Conservation (phyloP, 805 yeast species). For the Nakazawaea sp. region DNA sequence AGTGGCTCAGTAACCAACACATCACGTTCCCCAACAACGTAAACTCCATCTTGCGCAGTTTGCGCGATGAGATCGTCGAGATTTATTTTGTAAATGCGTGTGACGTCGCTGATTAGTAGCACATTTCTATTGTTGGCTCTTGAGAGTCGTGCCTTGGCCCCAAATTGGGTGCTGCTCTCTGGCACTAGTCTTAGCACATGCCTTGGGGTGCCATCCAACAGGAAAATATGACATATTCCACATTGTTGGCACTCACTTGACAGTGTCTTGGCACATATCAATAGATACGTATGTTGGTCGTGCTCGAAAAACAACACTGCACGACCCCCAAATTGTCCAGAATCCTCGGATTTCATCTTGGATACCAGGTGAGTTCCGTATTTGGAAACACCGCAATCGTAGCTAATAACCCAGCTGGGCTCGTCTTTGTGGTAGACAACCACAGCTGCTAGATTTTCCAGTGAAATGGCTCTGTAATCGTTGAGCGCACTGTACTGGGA, state of each 20-base stretch:
- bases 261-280: too few relatives aligned
- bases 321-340: slow-evolving; percentile 20
- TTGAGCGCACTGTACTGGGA: slow-evolving; percentile 22
- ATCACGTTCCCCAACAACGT: not conserved
- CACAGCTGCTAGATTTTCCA: slow-evolving; percentile 31
- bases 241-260: too few relatives aligned
- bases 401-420: slow-evolving; percentile 2
- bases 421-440: slow-evolving; percentile 24
- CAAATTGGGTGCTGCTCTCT: too few relatives aligned
- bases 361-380: not conserved
- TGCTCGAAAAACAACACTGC: not conserved
- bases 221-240: too few relatives aligned
- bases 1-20: not conserved
- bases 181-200: too few relatives aligned
- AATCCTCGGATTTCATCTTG: slow-evolving; percentile 14
- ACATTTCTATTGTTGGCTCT: too few relatives aligned
- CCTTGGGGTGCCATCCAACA: too few relatives aligned
- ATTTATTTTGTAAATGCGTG: not conserved
- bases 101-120: not conserved
- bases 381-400: not conserved
- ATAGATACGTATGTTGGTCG: too few relatives aligned
- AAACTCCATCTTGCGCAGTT: too few relatives aligned
- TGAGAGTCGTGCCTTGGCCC: too few relatives aligned
- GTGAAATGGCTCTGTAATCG: slow-evolving; percentile 25
- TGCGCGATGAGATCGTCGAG: not conserved